These are phyloP conservation scores for Violaceomyces palustris DNA, from an alignment of 1,284 basidiomycete species.

Conservation along the genomic window DNA sequence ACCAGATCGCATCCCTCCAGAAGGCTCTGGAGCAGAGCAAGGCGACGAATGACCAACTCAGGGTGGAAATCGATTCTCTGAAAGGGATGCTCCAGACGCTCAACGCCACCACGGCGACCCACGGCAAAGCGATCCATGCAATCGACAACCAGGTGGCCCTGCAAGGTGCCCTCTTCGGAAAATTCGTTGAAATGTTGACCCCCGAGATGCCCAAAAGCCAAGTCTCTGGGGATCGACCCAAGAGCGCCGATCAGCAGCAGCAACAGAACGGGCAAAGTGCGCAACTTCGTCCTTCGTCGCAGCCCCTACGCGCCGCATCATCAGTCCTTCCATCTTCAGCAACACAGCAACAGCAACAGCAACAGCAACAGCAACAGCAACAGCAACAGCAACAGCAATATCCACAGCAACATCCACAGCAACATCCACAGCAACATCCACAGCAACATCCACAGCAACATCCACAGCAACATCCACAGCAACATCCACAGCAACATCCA, in stretches of 20 bases:
- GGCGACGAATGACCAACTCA: background rate
- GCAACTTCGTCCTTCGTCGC: no score
- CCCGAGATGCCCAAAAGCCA: no score
- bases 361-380: background rate
- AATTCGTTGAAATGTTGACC: conserved; percentile 15
- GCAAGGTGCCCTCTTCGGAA: conserved; percentile 23
- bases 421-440: background rate
- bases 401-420: background rate
- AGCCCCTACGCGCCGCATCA: no score
- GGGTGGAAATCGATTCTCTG: background rate
- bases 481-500: conserved; percentile 3
- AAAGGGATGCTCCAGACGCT: conserved; percentile 1
- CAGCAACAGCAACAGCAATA: background rate
- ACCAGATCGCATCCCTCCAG: no score
- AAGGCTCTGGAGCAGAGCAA: background rate
- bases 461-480: background rate
- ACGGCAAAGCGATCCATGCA: conserved; percentile 6
- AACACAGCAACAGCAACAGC: background rate
- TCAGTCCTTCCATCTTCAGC: no score
- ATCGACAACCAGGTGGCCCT: conserved; percentile 18
- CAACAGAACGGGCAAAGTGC: no score
- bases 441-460: background rate
- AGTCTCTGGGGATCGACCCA: no score
- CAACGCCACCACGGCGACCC: background rate
- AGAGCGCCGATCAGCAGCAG: no score